phyloP scores from a whole-genome alignment of 192 early-diverging fungal species.

The Gonapodya sp. region DNA sequence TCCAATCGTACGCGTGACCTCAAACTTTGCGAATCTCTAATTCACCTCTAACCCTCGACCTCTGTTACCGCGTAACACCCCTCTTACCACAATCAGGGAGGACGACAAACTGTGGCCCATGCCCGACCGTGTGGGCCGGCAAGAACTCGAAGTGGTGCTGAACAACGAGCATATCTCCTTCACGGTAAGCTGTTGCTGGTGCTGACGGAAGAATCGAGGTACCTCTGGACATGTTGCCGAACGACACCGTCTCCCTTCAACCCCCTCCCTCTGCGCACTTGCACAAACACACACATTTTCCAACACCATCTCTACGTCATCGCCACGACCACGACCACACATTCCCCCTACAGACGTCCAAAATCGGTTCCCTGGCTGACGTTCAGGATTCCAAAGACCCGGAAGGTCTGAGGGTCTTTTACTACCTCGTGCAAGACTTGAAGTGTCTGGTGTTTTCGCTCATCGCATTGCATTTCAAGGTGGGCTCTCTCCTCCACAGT shows the following conservation, averaged over 20 bases:
- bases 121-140: constrained; percentile 78
- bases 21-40: not conserved
- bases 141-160: constrained; percentile 90
- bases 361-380: constrained; percentile 85
- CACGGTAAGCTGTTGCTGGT: constrained; percentile 64
- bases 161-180: constrained; percentile 88
- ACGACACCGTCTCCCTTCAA: too few species aligned
- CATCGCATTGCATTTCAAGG: constrained; percentile 93
- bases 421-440: constrained; percentile 96
- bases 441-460: constrained; percentile 93
- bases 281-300: not conserved
- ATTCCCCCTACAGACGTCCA: constrained; percentile 63
- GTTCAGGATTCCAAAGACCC: constrained; percentile 84
- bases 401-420: constrained; percentile 86
- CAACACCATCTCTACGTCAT: not conserved
- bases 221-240: too few species aligned
- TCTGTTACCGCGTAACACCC: not conserved
- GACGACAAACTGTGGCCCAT: constrained; percentile 86
- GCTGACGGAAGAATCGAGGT: too few species aligned
- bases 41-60: constrained; percentile 10
- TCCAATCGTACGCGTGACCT: not conserved
- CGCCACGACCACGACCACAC: not conserved
- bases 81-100: constrained; percentile 51
- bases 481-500: constrained; percentile 22
- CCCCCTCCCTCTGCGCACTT: too few species aligned